Base-by-base conservation (phyloP, 2,329 filamentous ascomycete species). In the Sclerotinia glacialis region DNA sequence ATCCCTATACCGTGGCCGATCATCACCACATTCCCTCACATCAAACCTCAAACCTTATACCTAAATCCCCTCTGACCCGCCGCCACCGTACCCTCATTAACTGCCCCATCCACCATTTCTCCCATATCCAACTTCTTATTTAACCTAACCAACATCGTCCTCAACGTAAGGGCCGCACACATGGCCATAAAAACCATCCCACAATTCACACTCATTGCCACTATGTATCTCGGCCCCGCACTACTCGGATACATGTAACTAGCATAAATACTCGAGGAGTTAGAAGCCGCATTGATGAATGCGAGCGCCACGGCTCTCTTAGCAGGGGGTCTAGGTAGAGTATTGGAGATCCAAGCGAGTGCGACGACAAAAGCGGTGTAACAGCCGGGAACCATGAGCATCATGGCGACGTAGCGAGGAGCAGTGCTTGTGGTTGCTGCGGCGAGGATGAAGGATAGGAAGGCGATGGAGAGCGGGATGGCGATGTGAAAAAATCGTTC, bases 291-390 rank as follows among this genome's bases (percentile, higher is more conserved):
- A 74, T 94, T 94, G 77, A 93, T 91, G 69, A 89, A 87, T 0
- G 90, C 91, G 6, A 94, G 76, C 0, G 89, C 89, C 0, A 89
- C 86, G 2, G 87, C 87, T 66, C 76, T 67, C 64, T 77, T 77
- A 0, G 90, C 87, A 0, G 90, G 89, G 4, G 91, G 91, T 6
- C 90, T 85, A 0, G 90, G 90, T 62, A 94, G 82, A 1, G 87
- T 89, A 74, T 90, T 91, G 56, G 84, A 86, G 70, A 93, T 92
- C 91, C 91, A 95, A 2, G 87, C 84, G 5, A 91, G 79, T 1
- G 83, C 82, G 1, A 91, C 87, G 0, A 89, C 89, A 73, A 87
- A 92, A 58, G 85, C 84, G 1, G 84, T 83, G 72, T 90, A 90
- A 3, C 89, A 79, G 0, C 86, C 84, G 0, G 85, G 81, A 2